Conservation (phyloP, 306 rosid genomes). For the Rosa chinensis region DNA sequence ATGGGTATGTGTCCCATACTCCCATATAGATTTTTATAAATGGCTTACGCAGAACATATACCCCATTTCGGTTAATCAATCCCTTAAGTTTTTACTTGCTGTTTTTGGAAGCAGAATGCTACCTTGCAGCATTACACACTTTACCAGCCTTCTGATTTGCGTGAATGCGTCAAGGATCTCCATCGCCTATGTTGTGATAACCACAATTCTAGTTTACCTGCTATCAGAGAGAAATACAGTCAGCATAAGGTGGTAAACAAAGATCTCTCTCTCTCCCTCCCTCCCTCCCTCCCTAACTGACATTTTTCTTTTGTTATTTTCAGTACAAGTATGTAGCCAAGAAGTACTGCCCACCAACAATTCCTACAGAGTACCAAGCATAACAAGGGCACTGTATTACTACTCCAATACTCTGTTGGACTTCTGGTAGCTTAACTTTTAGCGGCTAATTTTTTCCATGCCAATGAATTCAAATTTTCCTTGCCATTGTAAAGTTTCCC, state of each 20-base stretch:
- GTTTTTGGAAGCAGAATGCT: constrained; percentile 38
- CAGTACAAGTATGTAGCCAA: constrained; percentile 93
- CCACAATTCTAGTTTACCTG: constrained; percentile 47
- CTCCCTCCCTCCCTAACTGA: neutral
- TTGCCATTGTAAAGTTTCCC: constrained; percentile 32
- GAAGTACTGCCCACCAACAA: constrained; percentile 63
- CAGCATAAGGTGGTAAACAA: constrained; percentile 59
- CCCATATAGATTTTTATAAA: neutral
- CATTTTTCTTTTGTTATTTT: constrained; percentile 7
- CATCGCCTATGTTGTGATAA: constrained; percentile 47
- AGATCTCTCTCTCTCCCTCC: neutral
- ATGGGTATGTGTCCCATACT: constrained; percentile 54
- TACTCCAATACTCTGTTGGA: constrained; percentile 52
- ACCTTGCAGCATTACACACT: constrained; percentile 60
- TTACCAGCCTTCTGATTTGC: constrained; percentile 46
- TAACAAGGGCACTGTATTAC: constrained; percentile 24
- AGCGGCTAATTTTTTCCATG: constrained; percentile 16
- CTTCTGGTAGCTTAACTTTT: constrained; percentile 24
- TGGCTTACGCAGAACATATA: neutral
- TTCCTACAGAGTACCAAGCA: constrained; percentile 67
- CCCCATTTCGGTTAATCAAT: neutral
- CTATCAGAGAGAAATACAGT: constrained; percentile 59
- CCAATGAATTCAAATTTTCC: constrained; percentile 22
- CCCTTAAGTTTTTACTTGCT: neutral
- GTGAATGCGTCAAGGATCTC: constrained; percentile 41